Conservation (phyloP, 1,284 basidiomycete genomes). For the Apiotrichum montevideense region DNA sequence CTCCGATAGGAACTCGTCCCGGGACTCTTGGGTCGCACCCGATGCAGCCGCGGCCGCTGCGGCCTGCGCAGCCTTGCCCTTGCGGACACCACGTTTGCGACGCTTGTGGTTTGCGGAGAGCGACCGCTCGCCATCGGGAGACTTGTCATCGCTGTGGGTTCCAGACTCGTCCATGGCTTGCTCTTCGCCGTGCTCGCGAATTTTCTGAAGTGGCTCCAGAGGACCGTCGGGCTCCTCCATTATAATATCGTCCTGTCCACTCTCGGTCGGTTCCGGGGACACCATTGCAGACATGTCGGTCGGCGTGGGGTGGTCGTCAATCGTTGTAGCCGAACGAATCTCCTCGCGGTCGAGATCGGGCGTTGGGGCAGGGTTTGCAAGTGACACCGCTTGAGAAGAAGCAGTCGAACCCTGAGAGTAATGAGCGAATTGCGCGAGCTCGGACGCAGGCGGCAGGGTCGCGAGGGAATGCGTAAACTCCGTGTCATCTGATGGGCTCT, state of each 20-base stretch:
- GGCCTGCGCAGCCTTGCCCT: conserved; percentile 47
- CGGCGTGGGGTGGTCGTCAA: conserved; percentile 38
- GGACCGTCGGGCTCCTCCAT: conserved; percentile 1
- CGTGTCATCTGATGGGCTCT: neutral
- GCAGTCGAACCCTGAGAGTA: neutral
- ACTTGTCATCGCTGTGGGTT: conserved; percentile 14
- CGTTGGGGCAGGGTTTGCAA: conserved; percentile 6
- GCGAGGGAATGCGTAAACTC: conserved; percentile 2
- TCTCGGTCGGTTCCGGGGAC: conserved; percentile 26
- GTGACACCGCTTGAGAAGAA: neutral
- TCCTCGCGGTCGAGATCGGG: conserved; percentile 18
- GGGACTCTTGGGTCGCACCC: conserved; percentile 27
- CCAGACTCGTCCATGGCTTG: neutral
- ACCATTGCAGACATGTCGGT: conserved; percentile 26
- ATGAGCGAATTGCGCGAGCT: neutral
- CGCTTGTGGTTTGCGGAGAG: conserved; percentile 37
- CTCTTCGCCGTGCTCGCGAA: neutral
- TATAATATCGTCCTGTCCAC: conserved; percentile 9
- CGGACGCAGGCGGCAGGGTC: conserved; percentile 9
- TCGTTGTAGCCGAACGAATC: conserved; percentile 25
- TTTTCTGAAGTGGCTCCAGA: neutral
- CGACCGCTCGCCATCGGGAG: conserved; percentile 21
- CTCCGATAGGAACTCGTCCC: conserved; percentile 53
- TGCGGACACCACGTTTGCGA: conserved; percentile 45
- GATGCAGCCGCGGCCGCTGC: conserved; percentile 31